A percentile compares a stretch with the other conserved stretches of the same genome.
These are phyloP conservation scores for Botrytis pseudocinerea DNA, from an alignment of 2,329 filamentous ascomycete species.

Conservation along the genomic window DNA sequence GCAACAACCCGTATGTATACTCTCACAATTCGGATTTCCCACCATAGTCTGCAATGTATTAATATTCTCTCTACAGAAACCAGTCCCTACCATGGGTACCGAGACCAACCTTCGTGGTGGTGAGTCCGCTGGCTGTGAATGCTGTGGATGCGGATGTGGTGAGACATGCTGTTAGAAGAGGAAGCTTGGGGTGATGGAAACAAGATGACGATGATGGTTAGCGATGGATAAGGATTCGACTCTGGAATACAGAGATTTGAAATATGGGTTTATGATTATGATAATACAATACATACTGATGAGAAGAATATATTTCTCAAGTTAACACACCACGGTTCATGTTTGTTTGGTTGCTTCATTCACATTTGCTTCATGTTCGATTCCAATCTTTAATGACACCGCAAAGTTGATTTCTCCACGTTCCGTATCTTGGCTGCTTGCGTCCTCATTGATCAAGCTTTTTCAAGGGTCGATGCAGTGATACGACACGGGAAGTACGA, in stretches of 20 bases:
- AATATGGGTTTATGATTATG: slow-evolving; percentile 2
- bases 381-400: neutral
- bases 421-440: slow-evolving; percentile 9
- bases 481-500: neutral
- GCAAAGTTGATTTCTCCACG: slow-evolving; percentile 12
- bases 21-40: neutral
- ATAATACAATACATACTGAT: neutral
- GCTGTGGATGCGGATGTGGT: slow-evolving; percentile 27
- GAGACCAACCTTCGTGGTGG: slow-evolving; percentile 28
- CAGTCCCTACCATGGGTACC: slow-evolving; percentile 25
- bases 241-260: slow-evolving; percentile 4
- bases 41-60: neutral
- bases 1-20: slow-evolving; percentile 36
- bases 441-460: neutral
- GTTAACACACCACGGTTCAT: neutral
- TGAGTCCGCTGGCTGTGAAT: slow-evolving; percentile 25
- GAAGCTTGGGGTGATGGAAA: neutral
- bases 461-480: neutral
- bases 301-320: slow-evolving; percentile 3
- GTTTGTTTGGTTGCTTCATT: neutral
- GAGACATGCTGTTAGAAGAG: slow-evolving; percentile 27
- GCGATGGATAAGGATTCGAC: slow-evolving; percentile 8
- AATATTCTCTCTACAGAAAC: slow-evolving; percentile 27
- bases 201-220: neutral
- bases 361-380: neutral